Evolutionary conservation across 2,329 filamentous ascomycete species (phyloP).

Genomic region (Fusarium begoniae): DNA sequence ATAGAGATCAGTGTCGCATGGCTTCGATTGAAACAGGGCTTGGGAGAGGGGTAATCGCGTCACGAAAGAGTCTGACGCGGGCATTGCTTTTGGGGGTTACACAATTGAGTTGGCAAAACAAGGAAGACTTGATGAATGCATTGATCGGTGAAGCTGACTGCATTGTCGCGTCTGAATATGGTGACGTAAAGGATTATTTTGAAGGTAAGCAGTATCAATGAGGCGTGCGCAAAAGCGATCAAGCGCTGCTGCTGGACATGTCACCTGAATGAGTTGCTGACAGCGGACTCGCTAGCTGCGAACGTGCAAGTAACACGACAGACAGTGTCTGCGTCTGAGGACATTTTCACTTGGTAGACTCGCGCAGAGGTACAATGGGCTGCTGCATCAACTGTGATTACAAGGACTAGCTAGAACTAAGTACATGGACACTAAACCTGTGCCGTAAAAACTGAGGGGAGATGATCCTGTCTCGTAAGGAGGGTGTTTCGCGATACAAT

Average conservation of each 20-base stretch:
- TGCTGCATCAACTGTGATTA: neutral
- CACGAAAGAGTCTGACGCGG: neutral
- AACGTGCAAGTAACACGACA: neutral
- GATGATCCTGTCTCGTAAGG: neutral
- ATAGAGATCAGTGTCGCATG: neutral
- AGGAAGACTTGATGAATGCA: neutral
- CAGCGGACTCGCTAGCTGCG: neutral
- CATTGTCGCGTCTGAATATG: neutral
- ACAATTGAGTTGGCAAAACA: neutral
- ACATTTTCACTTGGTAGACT: neutral
- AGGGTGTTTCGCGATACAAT: too few relatives aligned
- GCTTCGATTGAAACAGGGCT: neutral
- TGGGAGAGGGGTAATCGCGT: neutral
- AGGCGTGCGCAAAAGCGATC: neutral
- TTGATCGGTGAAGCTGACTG: neutral
- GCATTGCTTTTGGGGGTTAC: neutral
- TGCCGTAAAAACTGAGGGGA: neutral
- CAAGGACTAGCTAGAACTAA: neutral
- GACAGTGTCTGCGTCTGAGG: neutral
- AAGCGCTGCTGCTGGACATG: neutral
- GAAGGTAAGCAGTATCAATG: neutral
- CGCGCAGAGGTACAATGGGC: neutral
- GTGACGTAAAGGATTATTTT: constrained; percentile 2
- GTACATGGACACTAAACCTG: neutral
- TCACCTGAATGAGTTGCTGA: neutral